A percentile compares a stretch with the other conserved stretches of the same genome.
Conservation (phyloP, 73 alveolate species). For the Stentor coeruleus region DNA sequence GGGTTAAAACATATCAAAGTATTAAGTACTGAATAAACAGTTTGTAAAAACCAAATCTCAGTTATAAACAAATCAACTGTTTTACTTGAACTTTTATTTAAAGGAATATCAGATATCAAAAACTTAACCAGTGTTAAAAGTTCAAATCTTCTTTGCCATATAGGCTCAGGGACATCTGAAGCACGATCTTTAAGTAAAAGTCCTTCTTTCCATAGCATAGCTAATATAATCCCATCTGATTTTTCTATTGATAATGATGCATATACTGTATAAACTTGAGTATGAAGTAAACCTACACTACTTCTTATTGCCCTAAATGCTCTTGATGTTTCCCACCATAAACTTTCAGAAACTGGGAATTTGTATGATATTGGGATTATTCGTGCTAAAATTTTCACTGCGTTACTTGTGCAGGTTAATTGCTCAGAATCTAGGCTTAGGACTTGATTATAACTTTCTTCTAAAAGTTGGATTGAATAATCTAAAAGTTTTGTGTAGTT, state of each 20-base stretch:
- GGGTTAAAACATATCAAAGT: not conserved
- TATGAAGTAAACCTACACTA: not conserved
- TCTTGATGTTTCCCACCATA: not conserved
- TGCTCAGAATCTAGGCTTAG: not conserved
- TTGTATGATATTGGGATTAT: not conserved
- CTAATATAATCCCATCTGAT: not conserved
- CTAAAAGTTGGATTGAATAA: not conserved
- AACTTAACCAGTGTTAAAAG: not conserved
- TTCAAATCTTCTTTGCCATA: conserved; percentile 7
- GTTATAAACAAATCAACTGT: not conserved
- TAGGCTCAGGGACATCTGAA: not conserved
- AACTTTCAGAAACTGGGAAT: not conserved
- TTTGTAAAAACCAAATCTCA: not conserved
- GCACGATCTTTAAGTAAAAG: not conserved
- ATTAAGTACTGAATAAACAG: not conserved
- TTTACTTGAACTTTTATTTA: not conserved
- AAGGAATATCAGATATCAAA: not conserved
- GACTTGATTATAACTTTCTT: not conserved
- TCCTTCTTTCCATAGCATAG: conserved; percentile 15
- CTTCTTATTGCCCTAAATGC: not conserved
- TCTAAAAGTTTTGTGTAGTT: not conserved
- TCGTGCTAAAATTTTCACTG: conserved; percentile 7
- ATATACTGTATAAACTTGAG: conserved; percentile 2
- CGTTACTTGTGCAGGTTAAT: not conserved
- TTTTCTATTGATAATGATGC: conserved; percentile 13